Percentiles rank a stretch among this genome's conserved stretches.
These are phyloP conservation scores for Eryngium alpinum DNA, from an alignment of 140 eudicot species.

Conservation along the genomic window DNA sequence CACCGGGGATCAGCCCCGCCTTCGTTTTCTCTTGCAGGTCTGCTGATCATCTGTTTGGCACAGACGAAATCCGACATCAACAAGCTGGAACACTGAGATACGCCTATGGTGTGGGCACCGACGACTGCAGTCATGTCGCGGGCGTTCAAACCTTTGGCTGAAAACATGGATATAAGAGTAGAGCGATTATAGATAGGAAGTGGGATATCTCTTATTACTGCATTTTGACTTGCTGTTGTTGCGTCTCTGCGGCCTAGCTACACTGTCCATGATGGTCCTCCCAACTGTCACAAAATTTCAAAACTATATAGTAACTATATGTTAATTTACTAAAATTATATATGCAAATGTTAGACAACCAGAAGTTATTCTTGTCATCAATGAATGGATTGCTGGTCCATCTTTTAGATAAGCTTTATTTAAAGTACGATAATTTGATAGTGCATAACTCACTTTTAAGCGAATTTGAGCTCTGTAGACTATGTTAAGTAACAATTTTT, in stretches of 20 bases:
- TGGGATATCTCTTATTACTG: conserved; percentile 28
- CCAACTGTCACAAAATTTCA: conserved; percentile 23
- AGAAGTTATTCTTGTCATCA: no score
- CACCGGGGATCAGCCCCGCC: no score
- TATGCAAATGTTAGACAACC: no score
- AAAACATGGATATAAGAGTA: conserved; percentile 24
- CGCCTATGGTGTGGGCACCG: conserved; percentile 73
- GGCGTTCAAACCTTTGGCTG: conserved; percentile 26
- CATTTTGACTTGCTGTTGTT: conserved; percentile 12
- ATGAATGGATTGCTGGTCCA: no score
- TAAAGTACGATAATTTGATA: no score
- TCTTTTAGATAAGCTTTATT: no score
- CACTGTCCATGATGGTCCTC: conserved; percentile 45
- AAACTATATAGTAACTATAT: conserved; percentile 20
- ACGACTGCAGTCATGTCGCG: conserved; percentile 60
- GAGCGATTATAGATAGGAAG: conserved; percentile 18
- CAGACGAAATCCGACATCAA: no score
- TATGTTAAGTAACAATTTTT: no score
- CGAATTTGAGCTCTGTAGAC: no score
- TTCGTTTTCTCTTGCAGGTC: no score
- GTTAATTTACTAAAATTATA: not conserved
- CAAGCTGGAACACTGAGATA: conserved; percentile 39
- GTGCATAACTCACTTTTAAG: no score
- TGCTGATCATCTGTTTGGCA: no score
- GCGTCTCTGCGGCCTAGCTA: conserved; percentile 60